A percentile compares a stretch with the other conserved stretches of the same genome.
These are phyloP conservation scores for Avena atlantica DNA, from an alignment of 176 grass and related monocot species.

Conservation along the genomic window DNA sequence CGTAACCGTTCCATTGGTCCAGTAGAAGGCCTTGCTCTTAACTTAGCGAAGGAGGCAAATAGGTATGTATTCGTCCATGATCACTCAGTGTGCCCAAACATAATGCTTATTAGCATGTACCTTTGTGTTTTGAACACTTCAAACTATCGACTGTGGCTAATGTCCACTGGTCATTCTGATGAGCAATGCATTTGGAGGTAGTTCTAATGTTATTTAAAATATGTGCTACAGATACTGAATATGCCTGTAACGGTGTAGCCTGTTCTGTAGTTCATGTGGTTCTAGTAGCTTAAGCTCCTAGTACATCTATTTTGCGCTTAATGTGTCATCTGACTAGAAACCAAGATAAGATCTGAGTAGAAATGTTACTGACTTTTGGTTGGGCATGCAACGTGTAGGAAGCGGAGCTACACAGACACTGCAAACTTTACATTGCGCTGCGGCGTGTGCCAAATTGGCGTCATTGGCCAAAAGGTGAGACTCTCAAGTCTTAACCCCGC, in stretches of 20 bases:
- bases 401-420: constrained; percentile 90
- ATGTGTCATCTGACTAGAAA: neutral
- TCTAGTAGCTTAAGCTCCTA: neutral
- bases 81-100: neutral
- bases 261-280: neutral
- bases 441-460: constrained; percentile 89
- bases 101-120: neutral
- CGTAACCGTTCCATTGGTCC: constrained; percentile 68
- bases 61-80: constrained; percentile 60
- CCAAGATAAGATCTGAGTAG: neutral
- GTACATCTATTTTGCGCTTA: neutral
- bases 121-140: neutral
- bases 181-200: neutral
- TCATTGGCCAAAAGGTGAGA: constrained; percentile 80
- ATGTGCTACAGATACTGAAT: neutral
- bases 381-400: constrained; percentile 53
- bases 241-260: neutral
- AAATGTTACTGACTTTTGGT: neutral
- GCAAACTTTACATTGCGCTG: constrained; percentile 89
- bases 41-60: constrained; percentile 78
- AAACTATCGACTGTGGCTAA: neutral
- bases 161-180: neutral
- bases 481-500: neutral
- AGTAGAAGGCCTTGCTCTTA: constrained; percentile 77
- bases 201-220: neutral